Evolutionary conservation across 2,329 filamentous ascomycete genomes (phyloP), one percentile per base, ranked within the genome.

Genomic region (Hymenoscyphus infarciens): DNA sequence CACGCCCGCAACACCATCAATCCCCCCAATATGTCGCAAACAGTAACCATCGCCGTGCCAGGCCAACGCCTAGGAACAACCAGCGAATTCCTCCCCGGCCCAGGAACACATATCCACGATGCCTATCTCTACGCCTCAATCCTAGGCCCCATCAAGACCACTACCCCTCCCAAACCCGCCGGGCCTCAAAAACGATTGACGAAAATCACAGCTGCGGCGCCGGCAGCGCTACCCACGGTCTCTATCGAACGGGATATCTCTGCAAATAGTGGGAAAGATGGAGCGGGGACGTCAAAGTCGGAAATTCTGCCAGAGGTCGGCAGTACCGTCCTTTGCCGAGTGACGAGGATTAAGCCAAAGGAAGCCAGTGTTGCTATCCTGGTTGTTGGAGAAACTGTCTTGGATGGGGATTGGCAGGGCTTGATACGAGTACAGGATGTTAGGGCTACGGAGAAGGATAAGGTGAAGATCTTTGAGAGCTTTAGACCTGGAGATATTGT

Each of bases 401-500:
- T 90, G 65, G 84, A 90, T 69, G 89, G 91, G 58, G 89, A 92
- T 69, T 96, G 93, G 84, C 89, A 92, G 77, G 92, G 90, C 4
- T 79, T 96, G 65, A 92, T 97, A 64, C 84, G 92, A 19, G 86
- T 88, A 66, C 94, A 98, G 78, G 95, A 99, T 74, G 91, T 99
- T 38, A 84, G 95, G 61, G 92, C 92, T 2, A 97, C 95, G 19
- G 95, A 99, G 79, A 97, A 97, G 78, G 95, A 98, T 75, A 91
- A 91, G 70, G 91, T 97, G 53, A 91, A 90, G 75, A 90, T 98
- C 66, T 88, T 91, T 68, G 92, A 97, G 75, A 91, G 89, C 72
- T 98, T 98, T 74, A 84, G 92, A 68, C 93, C 96, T 0, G 95
- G 95, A 0, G 95, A 99, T 79, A 87, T 98, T 68, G 91, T 99